Conservation (phyloP, 768 basidiomycete genomes). For the Boletus rubescentipes region DNA sequence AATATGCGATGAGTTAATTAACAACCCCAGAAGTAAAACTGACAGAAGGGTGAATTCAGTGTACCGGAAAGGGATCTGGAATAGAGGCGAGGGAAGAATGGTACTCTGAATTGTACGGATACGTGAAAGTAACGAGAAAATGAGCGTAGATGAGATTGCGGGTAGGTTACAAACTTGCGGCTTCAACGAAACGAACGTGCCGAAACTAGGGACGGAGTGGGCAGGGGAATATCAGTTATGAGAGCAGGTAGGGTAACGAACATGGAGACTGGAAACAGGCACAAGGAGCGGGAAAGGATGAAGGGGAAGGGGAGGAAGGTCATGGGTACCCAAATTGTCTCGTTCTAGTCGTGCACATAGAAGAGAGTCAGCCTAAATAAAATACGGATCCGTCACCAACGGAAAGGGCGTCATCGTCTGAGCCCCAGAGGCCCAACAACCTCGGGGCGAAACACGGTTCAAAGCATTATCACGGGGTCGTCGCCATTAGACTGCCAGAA, state of each 20-base stretch:
- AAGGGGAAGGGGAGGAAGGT: slow-evolving; percentile 19
- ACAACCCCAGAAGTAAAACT: slow-evolving; percentile 24
- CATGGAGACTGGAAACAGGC: slow-evolving; percentile 20
- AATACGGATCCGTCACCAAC: slow-evolving; percentile 14
- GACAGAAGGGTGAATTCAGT: slow-evolving; percentile 19
- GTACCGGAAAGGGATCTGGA: slow-evolving; percentile 14
- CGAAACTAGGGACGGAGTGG: slow-evolving; percentile 17
- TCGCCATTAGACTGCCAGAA: slow-evolving; percentile 33
- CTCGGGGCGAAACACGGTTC: slow-evolving; percentile 2
- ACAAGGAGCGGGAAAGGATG: slow-evolving; percentile 18
- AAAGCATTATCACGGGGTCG: slow-evolving; percentile 26
- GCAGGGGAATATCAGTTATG: slow-evolving; percentile 31
- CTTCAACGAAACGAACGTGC: slow-evolving; percentile 28
- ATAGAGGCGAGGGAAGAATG: slow-evolving; percentile 12
- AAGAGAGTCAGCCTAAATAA: slow-evolving; percentile 23
- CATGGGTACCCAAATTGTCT: slow-evolving; percentile 29
- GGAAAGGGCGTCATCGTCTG: slow-evolving; percentile 6
- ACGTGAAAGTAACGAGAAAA: slow-evolving; percentile 26
- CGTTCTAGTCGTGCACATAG: slow-evolving; percentile 25
- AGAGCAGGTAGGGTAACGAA: slow-evolving; percentile 29
- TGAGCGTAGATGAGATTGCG: slow-evolving; percentile 33
- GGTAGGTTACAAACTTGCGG: slow-evolving; percentile 34
- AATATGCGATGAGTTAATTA: slow-evolving; percentile 38
- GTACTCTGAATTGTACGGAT: slow-evolving; percentile 12
- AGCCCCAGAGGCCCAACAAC: slow-evolving; percentile 6